Base-by-base conservation (phyloP, 305 asterid genomes). In the Solanum hybrid region DNA sequence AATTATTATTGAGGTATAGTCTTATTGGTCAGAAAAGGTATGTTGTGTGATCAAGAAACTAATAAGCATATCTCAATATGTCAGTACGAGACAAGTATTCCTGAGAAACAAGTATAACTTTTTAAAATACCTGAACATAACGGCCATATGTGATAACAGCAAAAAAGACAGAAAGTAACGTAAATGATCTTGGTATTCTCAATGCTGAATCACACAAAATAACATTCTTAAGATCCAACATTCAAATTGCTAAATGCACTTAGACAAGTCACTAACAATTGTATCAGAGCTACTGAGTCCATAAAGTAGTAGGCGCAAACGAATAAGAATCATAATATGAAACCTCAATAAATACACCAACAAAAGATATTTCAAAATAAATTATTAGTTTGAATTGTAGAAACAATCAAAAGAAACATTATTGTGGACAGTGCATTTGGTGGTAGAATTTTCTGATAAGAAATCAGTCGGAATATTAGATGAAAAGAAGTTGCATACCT, bases 401-500 rank as follows among this genome's bases (percentile, higher is more conserved):
- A 32, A 51, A 84, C 75, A 45, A 37, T 19, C 60, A 45, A 84
- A 81, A 10, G 40, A 31, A 84, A 51, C 19, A 51, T 10, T 51
- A 51, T 34, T 31, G 12, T 51, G 40, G 22, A 31, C 75, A 3
- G 42, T 84, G 29, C 40, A 84, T 31, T 31, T 19, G 75, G 75
- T 17, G 42, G 31, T 45, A 45, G 38, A 84, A 84, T 29, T 56
- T 84, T 84, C 42, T 1, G 75, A 84, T 19, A 84, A 84, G 42
- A 51, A 84, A 51, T 31, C 38, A 64, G 64, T 26, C 40, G 76
- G 14, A 69, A 26, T 45, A 17, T 71, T 85, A 13, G 66, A 88
- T 27, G 29, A 69, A 72, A 86, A 42, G 45, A 82, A 86, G 91
- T 31, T 22, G 82, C 94, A 91, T 90, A 96, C 99, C 64, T 93